These are phyloP conservation scores for Linum trigynum DNA, from an alignment of 345 rosid species.

Conservation along the genomic window DNA sequence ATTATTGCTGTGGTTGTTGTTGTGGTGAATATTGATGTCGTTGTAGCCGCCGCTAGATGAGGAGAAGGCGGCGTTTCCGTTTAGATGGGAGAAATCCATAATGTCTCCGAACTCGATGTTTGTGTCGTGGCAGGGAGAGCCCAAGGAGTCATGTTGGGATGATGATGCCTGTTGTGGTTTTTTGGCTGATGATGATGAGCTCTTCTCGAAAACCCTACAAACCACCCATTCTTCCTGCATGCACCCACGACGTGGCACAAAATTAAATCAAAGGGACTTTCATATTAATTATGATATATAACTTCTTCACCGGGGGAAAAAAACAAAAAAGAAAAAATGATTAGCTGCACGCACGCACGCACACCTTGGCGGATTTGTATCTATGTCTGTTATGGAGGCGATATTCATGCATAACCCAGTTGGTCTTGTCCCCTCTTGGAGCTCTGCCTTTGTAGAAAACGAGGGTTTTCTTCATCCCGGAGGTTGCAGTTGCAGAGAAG, in stretches of 20 bases:
- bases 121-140: constrained; percentile 56
- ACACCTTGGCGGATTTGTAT: constrained; percentile 51
- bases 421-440: constrained; percentile 68
- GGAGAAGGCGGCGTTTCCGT: constrained; percentile 25
- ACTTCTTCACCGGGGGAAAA: no score
- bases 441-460: constrained; percentile 4
- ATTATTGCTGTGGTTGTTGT: constrained; percentile 19
- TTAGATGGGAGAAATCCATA: constrained; percentile 49
- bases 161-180: constrained; percentile 49
- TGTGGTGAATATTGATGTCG: constrained; percentile 9
- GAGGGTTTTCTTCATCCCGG: constrained; percentile 5
- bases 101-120: constrained; percentile 57
- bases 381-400: constrained; percentile 63
- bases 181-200: constrained; percentile 35
- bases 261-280: not conserved
- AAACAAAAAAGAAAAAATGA: not conserved
- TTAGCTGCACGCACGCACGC: not conserved
- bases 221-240: constrained; percentile 92
- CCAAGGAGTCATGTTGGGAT: constrained; percentile 49
- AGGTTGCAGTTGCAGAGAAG: not conserved
- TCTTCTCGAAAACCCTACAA: constrained; percentile 72
- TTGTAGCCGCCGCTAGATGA: constrained; percentile 11
- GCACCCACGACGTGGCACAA: not conserved
- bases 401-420: constrained; percentile 99
- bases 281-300: no score